A percentile compares a stretch with the other conserved stretches of the same genome.
These are phyloP conservation scores for Talaromyces trachyspermus DNA, from an alignment of 495 filamentous ascomycete genomes.

Conservation along the genomic window DNA sequence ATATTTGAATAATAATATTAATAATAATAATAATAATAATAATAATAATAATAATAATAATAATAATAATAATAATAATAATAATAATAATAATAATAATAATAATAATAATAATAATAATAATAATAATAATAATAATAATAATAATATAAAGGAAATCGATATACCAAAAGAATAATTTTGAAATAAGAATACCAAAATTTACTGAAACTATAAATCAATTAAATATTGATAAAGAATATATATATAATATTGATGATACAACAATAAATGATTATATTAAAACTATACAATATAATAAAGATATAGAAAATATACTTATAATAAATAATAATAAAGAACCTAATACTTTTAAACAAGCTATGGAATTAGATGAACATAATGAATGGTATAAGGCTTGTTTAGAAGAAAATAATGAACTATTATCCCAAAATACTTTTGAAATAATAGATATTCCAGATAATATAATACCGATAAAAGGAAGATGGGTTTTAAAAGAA, in stretches of 20 bases:
- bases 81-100: not conserved
- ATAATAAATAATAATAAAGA: conserved; percentile 5
- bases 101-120: not conserved
- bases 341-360: conserved; percentile 3
- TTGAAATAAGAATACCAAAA: not conserved
- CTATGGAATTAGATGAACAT: not conserved
- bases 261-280: not conserved
- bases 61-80: not conserved
- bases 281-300: conserved; percentile 1
- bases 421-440: not conserved
- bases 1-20: not conserved
- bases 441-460: conserved; percentile 1
- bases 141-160: not conserved
- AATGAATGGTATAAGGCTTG: conserved; percentile 1
- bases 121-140: conserved; percentile 2
- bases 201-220: not conserved
- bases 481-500: conserved; percentile 5
- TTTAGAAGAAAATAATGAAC: conserved; percentile 3
- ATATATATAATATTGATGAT: conserved; percentile 1
- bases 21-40: not conserved
- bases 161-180: not conserved
- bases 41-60: not conserved
- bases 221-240: conserved; percentile 5
- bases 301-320: not conserved
- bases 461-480: not conserved